Evolutionary conservation across 805 yeast species (phyloP), one percentile per base, ranked within the genome.

Genomic region (Ogataea neopini): DNA sequence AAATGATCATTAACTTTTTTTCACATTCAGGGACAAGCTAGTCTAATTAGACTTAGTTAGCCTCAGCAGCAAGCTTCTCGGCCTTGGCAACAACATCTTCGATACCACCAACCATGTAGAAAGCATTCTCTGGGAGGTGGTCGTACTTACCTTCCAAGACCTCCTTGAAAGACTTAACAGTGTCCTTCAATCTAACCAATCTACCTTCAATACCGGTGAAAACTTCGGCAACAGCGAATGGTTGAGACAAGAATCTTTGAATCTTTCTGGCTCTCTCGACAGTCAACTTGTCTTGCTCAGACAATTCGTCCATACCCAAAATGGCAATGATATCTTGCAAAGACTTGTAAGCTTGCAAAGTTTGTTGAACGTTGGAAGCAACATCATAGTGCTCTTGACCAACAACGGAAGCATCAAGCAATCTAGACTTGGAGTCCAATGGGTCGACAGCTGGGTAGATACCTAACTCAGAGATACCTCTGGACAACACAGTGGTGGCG

Each of bases 371-470:
- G 67, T 76, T 70, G 64, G 96, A 79, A 59, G 99, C 99, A 73
- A 86, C 89, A 64, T 85, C 86, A 80, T 94, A 94, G 81, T 94
- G 99, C 81, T 94, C 99, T 77, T 89, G 87, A 77, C 99, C 99
- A 66, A 94, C 97, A 70, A 94, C 94, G 59, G 96, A 69, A 69
- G 85, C 96, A 74, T 94, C 99, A 73, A 94, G 86, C 74, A 94
- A 86, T 85, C 99, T 90, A 55, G 98, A 94, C 79, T 87, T 92
- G 71, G 99, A 94, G 80, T 92, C 99, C 75, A 94, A 87, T 71
- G 99, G 99, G 80, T 94, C 99, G 83, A 94, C 99, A 72, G 99
- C 99, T 73, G 99, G 99, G 90, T 94, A 94, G 75, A 94, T 94
- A 91, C 98, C 98, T 77, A 94, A 84, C 83, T 94, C 99, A 55